Evolutionary conservation across 2,329 filamentous ascomycete species (phyloP).

Genomic region (Colletotrichum caudatum): DNA sequence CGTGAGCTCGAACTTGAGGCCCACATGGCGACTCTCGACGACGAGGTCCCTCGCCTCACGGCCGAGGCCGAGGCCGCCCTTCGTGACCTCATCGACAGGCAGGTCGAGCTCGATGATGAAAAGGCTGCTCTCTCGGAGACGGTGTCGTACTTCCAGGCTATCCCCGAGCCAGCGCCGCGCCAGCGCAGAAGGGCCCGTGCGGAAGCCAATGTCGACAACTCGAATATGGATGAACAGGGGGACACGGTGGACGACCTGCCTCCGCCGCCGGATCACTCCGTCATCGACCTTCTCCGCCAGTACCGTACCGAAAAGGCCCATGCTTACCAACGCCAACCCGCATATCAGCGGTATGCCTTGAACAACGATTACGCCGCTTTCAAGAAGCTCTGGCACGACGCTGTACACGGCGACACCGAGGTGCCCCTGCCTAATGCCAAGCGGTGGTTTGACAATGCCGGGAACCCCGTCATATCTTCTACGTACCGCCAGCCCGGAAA

Average conservation of each 20-base stretch:
- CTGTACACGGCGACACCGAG: constrained; percentile 61
- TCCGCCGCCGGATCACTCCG: constrained; percentile 43
- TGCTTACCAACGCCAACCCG: constrained; percentile 57
- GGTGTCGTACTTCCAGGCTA: constrained; percentile 35
- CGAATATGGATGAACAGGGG: constrained; percentile 43
- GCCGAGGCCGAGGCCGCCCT: constrained; percentile 59
- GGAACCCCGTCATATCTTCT: constrained; percentile 52
- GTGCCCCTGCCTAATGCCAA: constrained; percentile 65
- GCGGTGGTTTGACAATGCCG: constrained; percentile 65
- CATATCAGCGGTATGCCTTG: constrained; percentile 63
- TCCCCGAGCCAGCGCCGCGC: constrained; percentile 25
- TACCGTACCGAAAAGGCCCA: constrained; percentile 52
- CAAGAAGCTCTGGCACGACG: constrained; percentile 69
- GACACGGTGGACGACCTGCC: constrained; percentile 45
- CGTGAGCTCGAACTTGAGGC: constrained; percentile 55
- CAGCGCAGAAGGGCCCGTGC: constrained; percentile 43
- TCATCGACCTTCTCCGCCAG: constrained; percentile 52
- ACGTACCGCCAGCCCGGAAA: constrained; percentile 23
- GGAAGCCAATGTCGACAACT: constrained; percentile 38
- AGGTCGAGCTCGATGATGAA: constrained; percentile 64
- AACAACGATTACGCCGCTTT: constrained; percentile 72
- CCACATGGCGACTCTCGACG: constrained; percentile 54
- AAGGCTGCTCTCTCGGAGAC: constrained; percentile 54
- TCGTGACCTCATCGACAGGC: constrained; percentile 63
- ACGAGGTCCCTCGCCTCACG: constrained; percentile 57